Base-by-base conservation (phyloP, 2,329 filamentous ascomycete genomes). In the Colletotrichum incanum region DNA sequence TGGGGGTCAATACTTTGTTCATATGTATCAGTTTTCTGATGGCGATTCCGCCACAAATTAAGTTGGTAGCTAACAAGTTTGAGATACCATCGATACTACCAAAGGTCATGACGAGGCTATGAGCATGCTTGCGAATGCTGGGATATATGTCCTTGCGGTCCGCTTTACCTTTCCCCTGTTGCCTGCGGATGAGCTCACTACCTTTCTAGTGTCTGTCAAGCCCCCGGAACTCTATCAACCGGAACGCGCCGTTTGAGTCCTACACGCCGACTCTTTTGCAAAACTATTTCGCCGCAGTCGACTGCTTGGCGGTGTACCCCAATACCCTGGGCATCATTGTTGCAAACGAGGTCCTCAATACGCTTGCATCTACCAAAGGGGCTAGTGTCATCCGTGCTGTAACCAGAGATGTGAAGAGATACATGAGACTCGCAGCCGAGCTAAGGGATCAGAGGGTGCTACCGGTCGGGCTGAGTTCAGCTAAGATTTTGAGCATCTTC, bases 271-370 rank as follows among this genome's bases (percentile, higher is more conserved):
- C 20, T 49, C 75, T 76, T 31, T 69, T 76, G 26, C 59, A 61
- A 14, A 55, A 65, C 45, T 77, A 67, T 67, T 78, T 80, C 66
- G 70, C 72, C 8, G 73, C 71, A 5, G 69, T 79, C 14, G 78
- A 79, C 55, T 71, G 64, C 31, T 74, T 80, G 75, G 67, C 76
- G 3, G 69, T 63, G 11, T 80, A 80, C 59, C 31, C 70, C 49
- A 80, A 80, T 69, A 78, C 77, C 1, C 73, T 80, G 0, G 79
- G 79, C 16, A 50, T 78, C 14, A 50, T 78, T 43, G 67, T 20
- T 6, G 49, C 49, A 7, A 52, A 52, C 49, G 23, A 23, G 26
- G 26, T 52, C 14, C 3, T 52, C 26, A 52, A 52, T 16, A 52
- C 6, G 14, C 3, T 23, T 16, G 49, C 49, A 20, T 2, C 23